These are phyloP conservation scores for Kluyveromyces wickerhamii DNA, from an alignment of 805 yeast genomes.

Conservation along the genomic window DNA sequence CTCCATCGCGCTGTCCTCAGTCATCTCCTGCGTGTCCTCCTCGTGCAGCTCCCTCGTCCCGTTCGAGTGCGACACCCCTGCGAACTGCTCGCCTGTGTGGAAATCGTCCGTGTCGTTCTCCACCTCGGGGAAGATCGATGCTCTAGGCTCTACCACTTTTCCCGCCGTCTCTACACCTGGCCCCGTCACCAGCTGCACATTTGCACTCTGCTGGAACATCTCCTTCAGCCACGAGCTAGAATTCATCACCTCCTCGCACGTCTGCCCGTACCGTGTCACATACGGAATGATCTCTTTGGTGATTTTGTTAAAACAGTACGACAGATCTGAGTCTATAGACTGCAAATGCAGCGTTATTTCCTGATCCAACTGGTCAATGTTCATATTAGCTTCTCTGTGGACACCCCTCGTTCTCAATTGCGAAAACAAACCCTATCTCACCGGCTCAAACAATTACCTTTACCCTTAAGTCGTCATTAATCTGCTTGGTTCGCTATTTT, in stretches of 20 bases:
- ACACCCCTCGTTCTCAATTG: no score
- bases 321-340: constrained; percentile 67
- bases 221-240: constrained; percentile 69
- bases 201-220: constrained; percentile 69
- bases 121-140: constrained; percentile 10
- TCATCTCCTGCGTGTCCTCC: constrained; percentile 8
- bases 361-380: constrained; percentile 64
- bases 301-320: constrained; percentile 58
- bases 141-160: constrained; percentile 20
- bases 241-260: constrained; percentile 54
- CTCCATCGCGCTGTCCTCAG: constrained; percentile 23
- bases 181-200: constrained; percentile 30
- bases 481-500: no score
- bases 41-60: not conserved
- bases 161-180: constrained; percentile 15
- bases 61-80: not conserved
- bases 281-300: constrained; percentile 63
- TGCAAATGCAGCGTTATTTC: constrained; percentile 71
- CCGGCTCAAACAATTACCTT: no score
- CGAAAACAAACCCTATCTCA: no score
- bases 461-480: no score
- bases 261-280: constrained; percentile 49
- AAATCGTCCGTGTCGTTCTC: not conserved
- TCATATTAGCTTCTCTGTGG: not conserved
- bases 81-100: constrained; percentile 21